These are phyloP conservation scores for Steccherinum ochraceum DNA, from an alignment of 768 basidiomycete species.

Conservation along the genomic window DNA sequence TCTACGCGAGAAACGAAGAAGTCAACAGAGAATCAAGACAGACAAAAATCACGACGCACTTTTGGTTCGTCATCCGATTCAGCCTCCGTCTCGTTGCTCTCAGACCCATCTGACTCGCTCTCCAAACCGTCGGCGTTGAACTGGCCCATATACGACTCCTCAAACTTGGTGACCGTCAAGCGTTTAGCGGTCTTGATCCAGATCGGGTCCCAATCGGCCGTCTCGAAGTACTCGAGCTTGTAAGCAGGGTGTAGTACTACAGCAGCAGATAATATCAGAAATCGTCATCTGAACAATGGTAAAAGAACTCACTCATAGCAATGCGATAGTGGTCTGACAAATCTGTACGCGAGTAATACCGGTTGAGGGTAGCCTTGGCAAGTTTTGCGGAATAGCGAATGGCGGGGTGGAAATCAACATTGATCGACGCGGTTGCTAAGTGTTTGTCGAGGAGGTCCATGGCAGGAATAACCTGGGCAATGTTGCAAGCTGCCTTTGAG, in stretches of 20 bases:
- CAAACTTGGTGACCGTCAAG: not conserved
- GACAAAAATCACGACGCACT: not conserved
- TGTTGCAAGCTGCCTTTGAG: not conserved
- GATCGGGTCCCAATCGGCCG: conserved; percentile 19
- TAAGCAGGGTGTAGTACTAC: conserved; percentile 30
- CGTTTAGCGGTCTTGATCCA: conserved; percentile 24
- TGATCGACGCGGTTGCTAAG: conserved; percentile 13
- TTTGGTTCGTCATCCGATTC: not conserved
- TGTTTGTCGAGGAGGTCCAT: conserved; percentile 5
- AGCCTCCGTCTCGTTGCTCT: not conserved
- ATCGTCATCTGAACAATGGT: not conserved
- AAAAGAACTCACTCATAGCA: conserved; percentile 25
- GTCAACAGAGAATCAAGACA: not conserved
- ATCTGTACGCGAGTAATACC: conserved; percentile 27
- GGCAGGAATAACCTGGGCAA: not conserved
- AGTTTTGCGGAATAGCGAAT: conserved; percentile 23
- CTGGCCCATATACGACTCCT: not conserved
- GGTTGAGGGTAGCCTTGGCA: conserved; percentile 25
- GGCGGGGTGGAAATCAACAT: conserved; percentile 9
- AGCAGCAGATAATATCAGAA: not conserved
- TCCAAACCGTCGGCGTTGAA: not conserved
- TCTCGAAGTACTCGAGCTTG: conserved; percentile 30
- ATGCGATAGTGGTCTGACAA: conserved; percentile 24
- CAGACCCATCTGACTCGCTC: conserved; percentile 2
- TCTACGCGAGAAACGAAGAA: too few species aligned